Percentiles rank a stretch among this genome's conserved stretches.
Evolutionary conservation across 2,329 filamentous ascomycete genomes (phyloP).

Genomic region (Corinectria fuckeliana): DNA sequence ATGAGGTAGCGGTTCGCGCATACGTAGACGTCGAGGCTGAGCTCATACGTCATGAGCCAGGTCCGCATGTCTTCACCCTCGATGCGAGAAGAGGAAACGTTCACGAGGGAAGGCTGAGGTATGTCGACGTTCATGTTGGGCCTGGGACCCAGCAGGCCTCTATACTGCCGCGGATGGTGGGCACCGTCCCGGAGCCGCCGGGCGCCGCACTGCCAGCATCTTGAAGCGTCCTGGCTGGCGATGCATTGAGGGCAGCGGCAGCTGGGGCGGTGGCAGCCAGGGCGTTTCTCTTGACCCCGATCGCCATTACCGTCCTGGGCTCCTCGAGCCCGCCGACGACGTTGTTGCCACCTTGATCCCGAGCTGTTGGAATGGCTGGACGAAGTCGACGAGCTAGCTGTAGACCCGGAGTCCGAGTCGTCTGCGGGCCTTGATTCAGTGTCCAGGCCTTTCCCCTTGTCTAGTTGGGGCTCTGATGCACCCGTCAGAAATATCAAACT

Average conservation of each 20-base stretch:
- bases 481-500: conserved; percentile 11
- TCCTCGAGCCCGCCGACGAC: conserved; percentile 22
- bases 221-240: conserved; percentile 24
- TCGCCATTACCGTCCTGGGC: conserved; percentile 5
- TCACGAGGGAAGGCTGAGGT: background rate
- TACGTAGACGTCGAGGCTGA: conserved; percentile 57
- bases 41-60: conserved; percentile 55
- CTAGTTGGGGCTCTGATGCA: conserved; percentile 32
- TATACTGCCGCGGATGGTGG: background rate
- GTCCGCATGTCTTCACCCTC: conserved; percentile 53
- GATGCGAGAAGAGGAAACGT: conserved; percentile 40
- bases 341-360: conserved; percentile 22
- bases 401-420: conserved; percentile 44
- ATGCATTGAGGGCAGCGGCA: conserved; percentile 52
- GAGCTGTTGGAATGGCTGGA: conserved; percentile 26
- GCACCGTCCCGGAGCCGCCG: conserved; percentile 22
- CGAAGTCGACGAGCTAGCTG: conserved; percentile 33
- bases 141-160: background rate
- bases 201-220: conserved; percentile 36
- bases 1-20: conserved; percentile 56
- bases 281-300: conserved; percentile 48
- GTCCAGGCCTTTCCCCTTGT: conserved; percentile 52
- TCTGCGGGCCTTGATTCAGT: conserved; percentile 29
- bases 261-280: conserved; percentile 51
- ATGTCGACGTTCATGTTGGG: background rate